phyloP scores from a whole-genome alignment of 495 filamentous ascomycete species.

The Cudoniella acicularis region DNA sequence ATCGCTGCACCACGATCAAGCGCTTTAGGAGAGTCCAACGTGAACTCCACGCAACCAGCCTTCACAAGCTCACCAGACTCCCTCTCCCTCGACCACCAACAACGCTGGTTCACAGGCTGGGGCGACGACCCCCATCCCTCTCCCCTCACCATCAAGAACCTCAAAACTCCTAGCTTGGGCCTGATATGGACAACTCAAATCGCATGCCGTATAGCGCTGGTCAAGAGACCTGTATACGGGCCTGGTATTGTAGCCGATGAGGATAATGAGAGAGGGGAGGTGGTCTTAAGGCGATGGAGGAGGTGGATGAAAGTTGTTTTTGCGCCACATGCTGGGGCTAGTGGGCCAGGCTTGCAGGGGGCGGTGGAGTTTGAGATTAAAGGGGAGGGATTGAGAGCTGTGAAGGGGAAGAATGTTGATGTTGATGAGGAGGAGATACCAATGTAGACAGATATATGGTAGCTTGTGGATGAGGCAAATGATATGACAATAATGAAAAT shows the following conservation, averaged over 20 bases:
- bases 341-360: slow-evolving; percentile 36
- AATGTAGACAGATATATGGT: too few relatives aligned
- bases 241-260: slow-evolving; percentile 24
- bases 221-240: slow-evolving; percentile 53
- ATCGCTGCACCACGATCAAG: slow-evolving; percentile 4
- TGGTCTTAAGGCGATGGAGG: slow-evolving; percentile 41
- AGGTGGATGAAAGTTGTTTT: slow-evolving; percentile 81
- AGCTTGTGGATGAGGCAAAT: too few relatives aligned
- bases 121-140: slow-evolving; percentile 53
- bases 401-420: slow-evolving; percentile 19
- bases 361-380: slow-evolving; percentile 56
- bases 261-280: slow-evolving; percentile 27
- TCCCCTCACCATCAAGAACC: slow-evolving; percentile 22
- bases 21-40: slow-evolving; percentile 8
- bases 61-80: slow-evolving; percentile 37
- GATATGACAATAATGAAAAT: too few relatives aligned
- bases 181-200: slow-evolving; percentile 90
- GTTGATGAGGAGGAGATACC: slow-evolving; percentile 23
- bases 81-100: slow-evolving; percentile 79
- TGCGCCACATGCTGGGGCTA: slow-evolving; percentile 58
- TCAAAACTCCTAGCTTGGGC: slow-evolving; percentile 84
- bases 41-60: slow-evolving; percentile 21
- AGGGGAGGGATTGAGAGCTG: slow-evolving; percentile 46
- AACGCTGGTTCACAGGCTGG: slow-evolving; percentile 94
- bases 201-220: slow-evolving; percentile 72